These are phyloP conservation scores for Marasmius tenuissimus DNA, from an alignment of 1,284 basidiomycete genomes.

Conservation along the genomic window DNA sequence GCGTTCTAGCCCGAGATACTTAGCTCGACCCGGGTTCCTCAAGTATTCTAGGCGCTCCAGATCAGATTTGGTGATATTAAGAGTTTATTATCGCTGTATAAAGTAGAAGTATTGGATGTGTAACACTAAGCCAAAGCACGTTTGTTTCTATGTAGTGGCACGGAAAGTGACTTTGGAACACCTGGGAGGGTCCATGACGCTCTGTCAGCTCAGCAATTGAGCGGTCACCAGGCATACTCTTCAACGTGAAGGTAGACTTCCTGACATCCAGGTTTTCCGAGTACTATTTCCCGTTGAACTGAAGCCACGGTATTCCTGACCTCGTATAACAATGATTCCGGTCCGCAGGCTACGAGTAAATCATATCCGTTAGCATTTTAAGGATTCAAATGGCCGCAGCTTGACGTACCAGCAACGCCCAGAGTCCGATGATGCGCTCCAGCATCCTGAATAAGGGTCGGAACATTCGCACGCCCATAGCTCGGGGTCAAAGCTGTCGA, in stretches of 20 bases:
- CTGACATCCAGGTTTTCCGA: background rate
- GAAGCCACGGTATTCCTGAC: background rate
- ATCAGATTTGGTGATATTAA: no score
- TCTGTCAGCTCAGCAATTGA: no score
- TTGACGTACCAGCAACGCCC: background rate
- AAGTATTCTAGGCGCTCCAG: no score
- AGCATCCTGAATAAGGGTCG: background rate
- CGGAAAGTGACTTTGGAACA: no score
- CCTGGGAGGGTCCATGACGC: no score
- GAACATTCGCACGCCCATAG: background rate
- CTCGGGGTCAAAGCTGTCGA: background rate
- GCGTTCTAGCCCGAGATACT: no score
- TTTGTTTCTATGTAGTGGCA: no score
- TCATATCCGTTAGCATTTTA: background rate
- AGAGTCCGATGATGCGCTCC: background rate
- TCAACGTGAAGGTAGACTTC: background rate
- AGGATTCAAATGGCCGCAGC: background rate
- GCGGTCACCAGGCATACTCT: constrained; percentile 2
- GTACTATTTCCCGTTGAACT: background rate
- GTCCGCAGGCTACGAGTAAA: background rate
- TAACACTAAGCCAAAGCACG: no score
- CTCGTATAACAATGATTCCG: background rate
- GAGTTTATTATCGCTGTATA: no score
- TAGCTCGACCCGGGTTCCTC: no score
- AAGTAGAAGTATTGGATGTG: no score